Evolutionary conservation across 2,329 filamentous ascomycete species (phyloP).

Genomic region (Elsinoe arachidis): DNA sequence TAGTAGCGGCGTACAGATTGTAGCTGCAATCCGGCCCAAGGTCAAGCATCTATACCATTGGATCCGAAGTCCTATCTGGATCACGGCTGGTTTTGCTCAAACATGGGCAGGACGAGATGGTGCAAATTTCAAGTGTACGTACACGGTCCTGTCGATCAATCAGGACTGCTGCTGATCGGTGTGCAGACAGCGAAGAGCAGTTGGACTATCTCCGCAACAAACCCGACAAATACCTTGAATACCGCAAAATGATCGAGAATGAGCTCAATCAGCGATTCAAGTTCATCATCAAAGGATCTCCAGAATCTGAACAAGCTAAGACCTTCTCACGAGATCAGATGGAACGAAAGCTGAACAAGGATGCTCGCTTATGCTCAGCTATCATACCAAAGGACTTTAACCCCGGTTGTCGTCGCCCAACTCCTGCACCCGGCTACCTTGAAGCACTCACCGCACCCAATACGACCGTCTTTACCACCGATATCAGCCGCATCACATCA

Average conservation of each 20-base stretch:
- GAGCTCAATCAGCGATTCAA: constrained; percentile 47
- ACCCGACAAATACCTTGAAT: constrained; percentile 38
- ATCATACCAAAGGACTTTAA: constrained; percentile 41
- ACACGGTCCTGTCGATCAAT: too few species aligned
- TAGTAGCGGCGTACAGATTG: constrained; percentile 36
- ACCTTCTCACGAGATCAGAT: constrained; percentile 34
- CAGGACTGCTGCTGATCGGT: too few species aligned
- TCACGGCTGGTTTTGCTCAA: constrained; percentile 41
- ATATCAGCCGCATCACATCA: constrained; percentile 24
- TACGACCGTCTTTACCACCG: constrained; percentile 27
- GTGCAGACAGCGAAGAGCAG: constrained; percentile 32
- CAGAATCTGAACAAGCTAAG: constrained; percentile 36
- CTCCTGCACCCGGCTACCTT: constrained; percentile 36
- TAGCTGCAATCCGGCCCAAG: constrained; percentile 33
- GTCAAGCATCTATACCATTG: constrained; percentile 34
- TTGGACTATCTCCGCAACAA: constrained; percentile 32
- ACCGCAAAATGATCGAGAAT: constrained; percentile 41
- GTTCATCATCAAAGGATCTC: constrained; percentile 43
- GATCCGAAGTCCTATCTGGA: constrained; percentile 37
- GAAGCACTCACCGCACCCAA: constrained; percentile 31
- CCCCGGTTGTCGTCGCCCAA: constrained; percentile 34
- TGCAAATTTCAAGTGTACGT: constrained; percentile 38
- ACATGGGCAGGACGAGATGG: constrained; percentile 40
- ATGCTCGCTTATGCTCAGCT: constrained; percentile 33
- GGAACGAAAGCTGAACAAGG: constrained; percentile 31